Conservation (phyloP, 2,329 filamentous ascomycete genomes). For the Penicillium sp. region DNA sequence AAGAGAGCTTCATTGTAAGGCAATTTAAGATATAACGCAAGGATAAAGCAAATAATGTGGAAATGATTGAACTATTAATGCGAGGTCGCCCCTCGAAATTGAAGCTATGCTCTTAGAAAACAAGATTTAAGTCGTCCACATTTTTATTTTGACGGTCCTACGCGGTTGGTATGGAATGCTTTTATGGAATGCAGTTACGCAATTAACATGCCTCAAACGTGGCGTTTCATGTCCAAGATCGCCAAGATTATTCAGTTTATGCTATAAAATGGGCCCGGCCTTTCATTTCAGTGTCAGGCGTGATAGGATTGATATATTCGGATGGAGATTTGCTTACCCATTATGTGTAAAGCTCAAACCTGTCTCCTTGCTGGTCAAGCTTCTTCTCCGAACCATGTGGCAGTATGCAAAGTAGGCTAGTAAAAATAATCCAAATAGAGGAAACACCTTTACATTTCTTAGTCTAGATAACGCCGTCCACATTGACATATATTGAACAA, state of each 20-base stretch:
- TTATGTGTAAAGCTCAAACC: not conserved
- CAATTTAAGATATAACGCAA: not conserved
- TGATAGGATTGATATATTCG: not conserved
- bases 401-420: too few relatives aligned
- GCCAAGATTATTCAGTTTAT: not conserved
- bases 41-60: not conserved
- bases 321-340: not conserved
- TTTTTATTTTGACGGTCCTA: not conserved
- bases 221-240: not conserved
- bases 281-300: not conserved
- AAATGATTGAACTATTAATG: not conserved
- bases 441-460: too few relatives aligned
- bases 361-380: not conserved
- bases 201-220: slow-evolving; percentile 9
- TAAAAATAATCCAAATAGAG: too few relatives aligned
- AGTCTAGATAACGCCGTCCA: too few relatives aligned
- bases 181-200: slow-evolving; percentile 11
- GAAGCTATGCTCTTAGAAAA: not conserved
- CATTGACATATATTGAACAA: too few relatives aligned
- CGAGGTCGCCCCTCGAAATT: not conserved
- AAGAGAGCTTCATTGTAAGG: slow-evolving; percentile 26
- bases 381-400: not conserved
- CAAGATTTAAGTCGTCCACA: not conserved
- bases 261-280: not conserved
- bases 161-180: slow-evolving; percentile 3